These are phyloP conservation scores for Moesziomyces sp. DNA, from an alignment of 1,284 basidiomycete species.

Conservation along the genomic window DNA sequence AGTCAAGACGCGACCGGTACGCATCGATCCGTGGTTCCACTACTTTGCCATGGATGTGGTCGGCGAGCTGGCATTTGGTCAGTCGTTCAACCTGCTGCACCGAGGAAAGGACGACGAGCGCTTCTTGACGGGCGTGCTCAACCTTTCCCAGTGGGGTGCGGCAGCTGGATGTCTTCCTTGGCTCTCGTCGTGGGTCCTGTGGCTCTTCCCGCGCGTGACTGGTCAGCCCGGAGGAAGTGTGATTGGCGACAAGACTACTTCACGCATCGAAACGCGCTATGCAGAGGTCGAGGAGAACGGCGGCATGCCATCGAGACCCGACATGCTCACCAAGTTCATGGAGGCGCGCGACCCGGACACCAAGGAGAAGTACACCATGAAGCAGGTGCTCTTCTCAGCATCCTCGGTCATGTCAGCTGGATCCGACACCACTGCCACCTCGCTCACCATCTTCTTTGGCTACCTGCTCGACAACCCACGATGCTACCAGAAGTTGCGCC, in stretches of 20 bases:
- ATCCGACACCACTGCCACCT: slow-evolving; percentile 60
- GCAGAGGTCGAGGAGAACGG: slow-evolving; percentile 43
- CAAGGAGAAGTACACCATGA: slow-evolving; percentile 33
- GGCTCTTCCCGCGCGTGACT: slow-evolving; percentile 37
- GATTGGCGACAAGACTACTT: slow-evolving; percentile 45
- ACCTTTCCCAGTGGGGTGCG: slow-evolving; percentile 55
- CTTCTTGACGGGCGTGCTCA: slow-evolving; percentile 50
- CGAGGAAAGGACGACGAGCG: slow-evolving; percentile 34
- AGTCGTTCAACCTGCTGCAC: slow-evolving; percentile 44
- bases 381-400: slow-evolving; percentile 42
- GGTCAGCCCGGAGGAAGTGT: slow-evolving; percentile 53
- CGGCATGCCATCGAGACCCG: slow-evolving; percentile 28
- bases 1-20: slow-evolving; percentile 26
- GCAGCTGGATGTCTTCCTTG: slow-evolving; percentile 46
- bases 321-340: slow-evolving; percentile 58
- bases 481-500: slow-evolving; percentile 49
- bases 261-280: slow-evolving; percentile 44
- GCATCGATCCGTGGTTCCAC: slow-evolving; percentile 52
- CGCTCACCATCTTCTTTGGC: slow-evolving; percentile 58
- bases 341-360: slow-evolving; percentile 47
- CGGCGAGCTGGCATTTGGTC: slow-evolving; percentile 54
- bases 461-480: slow-evolving; percentile 56
- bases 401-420: slow-evolving; percentile 57
- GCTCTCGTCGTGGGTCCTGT: slow-evolving; percentile 34
- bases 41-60: slow-evolving; percentile 61